These are phyloP conservation scores for Coelastrella sp. DNA, from an alignment of 139 green algal species.

Conservation along the genomic window DNA sequence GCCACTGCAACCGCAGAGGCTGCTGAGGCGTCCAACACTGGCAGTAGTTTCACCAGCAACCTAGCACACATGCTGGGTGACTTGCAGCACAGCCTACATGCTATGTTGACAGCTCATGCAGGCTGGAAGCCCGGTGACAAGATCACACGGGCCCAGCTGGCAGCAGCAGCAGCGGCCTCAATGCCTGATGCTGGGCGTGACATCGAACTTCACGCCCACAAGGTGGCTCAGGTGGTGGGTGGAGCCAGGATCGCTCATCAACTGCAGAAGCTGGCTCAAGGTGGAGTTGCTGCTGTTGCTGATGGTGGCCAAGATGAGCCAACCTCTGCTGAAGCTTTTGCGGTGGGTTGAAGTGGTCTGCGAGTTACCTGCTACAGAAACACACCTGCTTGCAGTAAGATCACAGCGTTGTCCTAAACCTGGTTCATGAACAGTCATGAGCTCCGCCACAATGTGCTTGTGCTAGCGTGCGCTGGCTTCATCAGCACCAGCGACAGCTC, in stretches of 20 bases:
- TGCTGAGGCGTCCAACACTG: neutral
- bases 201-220: slow-evolving; percentile 21
- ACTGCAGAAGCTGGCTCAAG: slow-evolving; percentile 4
- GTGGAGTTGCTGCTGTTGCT: neutral
- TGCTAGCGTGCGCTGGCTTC: no score
- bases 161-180: slow-evolving; percentile 21
- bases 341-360: neutral
- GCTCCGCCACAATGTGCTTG: no score
- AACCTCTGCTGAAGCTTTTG: slow-evolving; percentile 21
- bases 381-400: neutral
- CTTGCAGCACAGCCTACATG: slow-evolving; percentile 37
- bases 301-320: neutral
- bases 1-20: slow-evolving; percentile 1
- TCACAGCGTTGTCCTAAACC: no score
- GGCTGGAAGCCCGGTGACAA: slow-evolving; percentile 31
- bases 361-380: neutral
- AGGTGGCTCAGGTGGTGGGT: slow-evolving; percentile 27
- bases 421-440: no score
- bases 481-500: neutral
- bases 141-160: slow-evolving; percentile 21
- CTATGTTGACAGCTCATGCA: neutral
- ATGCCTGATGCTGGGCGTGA: slow-evolving; percentile 24
- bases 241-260: slow-evolving; percentile 6
- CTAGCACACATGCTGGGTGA: slow-evolving; percentile 11
- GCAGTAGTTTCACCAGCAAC: neutral